Conservation (phyloP, 2,329 filamentous ascomycete genomes). For the Fusarium sp. region DNA sequence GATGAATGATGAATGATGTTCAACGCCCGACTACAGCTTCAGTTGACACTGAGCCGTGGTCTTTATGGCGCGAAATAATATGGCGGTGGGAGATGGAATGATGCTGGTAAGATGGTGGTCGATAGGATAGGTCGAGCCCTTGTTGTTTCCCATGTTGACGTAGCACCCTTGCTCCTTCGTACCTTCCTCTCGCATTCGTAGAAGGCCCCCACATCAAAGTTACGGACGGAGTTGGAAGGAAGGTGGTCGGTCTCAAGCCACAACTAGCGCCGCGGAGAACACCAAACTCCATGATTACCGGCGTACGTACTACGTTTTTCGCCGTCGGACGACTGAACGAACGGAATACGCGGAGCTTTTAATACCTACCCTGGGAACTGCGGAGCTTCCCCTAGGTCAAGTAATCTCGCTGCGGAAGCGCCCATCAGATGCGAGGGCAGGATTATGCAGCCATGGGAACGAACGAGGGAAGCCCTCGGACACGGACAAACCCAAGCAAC, state of each 20-base stretch:
- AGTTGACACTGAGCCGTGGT: conserved; percentile 42
- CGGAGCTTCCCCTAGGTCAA: neutral
- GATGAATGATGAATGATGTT: conserved; percentile 21
- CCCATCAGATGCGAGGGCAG: neutral
- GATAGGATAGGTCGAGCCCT: conserved; percentile 28
- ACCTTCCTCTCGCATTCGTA: conserved; percentile 8
- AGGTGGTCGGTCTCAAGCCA: conserved; percentile 4
- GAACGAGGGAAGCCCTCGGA: neutral
- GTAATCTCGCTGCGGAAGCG: neutral
- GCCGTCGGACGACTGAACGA: neutral
- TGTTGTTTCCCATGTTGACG: conserved; percentile 31
- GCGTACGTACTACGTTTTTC: neutral
- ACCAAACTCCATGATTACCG: neutral
- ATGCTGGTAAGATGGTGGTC: conserved; percentile 36
- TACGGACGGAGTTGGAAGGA: neutral
- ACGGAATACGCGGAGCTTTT: neutral
- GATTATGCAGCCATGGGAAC: neutral
- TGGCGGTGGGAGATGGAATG: conserved; percentile 39
- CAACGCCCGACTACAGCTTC: conserved; percentile 42
- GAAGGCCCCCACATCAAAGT: neutral
- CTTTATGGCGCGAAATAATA: conserved; percentile 34
- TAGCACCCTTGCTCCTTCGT: conserved; percentile 15
- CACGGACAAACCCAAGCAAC: neutral
- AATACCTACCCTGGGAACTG: neutral
- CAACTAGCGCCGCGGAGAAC: conserved; percentile 5